These are phyloP conservation scores for Sarocladiaceae sp. DNA, from an alignment of 2,329 filamentous ascomycete species.

Conservation along the genomic window DNA sequence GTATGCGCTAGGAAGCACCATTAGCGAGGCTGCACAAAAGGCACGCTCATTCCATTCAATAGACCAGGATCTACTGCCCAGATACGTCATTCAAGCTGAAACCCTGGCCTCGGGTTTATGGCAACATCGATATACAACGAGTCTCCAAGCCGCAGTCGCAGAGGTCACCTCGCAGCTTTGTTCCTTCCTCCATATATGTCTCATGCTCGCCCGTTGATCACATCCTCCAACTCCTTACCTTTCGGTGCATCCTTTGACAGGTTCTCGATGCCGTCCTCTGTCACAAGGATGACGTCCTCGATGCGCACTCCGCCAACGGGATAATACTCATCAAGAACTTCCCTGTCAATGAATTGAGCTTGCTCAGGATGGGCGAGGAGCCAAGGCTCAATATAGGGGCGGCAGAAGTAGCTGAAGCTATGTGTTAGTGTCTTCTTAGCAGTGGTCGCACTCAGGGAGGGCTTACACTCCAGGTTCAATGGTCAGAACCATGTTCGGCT, in stretches of 20 bases:
- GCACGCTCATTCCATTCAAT: too few relatives aligned
- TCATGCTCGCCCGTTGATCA: slow-evolving; percentile 39
- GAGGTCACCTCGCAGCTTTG: too few relatives aligned
- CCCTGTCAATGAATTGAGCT: slow-evolving; percentile 57
- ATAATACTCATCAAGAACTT: slow-evolving; percentile 63
- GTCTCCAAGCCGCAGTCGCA: too few relatives aligned
- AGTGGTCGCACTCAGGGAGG: background rate
- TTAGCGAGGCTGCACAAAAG: too few relatives aligned
- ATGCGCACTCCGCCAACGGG: slow-evolving; percentile 83
- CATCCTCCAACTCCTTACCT: slow-evolving; percentile 59
- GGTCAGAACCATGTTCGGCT: slow-evolving; percentile 64
- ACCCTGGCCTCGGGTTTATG: too few relatives aligned
- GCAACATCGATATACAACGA: too few relatives aligned
- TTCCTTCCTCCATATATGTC: too few relatives aligned
- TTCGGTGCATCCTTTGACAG: slow-evolving; percentile 70
- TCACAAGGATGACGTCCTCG: slow-evolving; percentile 84
- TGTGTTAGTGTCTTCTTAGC: background rate
- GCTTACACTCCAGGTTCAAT: slow-evolving; percentile 68
- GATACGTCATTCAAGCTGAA: too few relatives aligned
- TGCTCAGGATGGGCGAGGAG: slow-evolving; percentile 54
- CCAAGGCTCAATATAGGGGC: slow-evolving; percentile 64
- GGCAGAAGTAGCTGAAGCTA: slow-evolving; percentile 60
- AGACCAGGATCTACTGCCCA: too few relatives aligned
- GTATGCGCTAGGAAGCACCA: too few relatives aligned
- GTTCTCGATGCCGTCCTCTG: slow-evolving; percentile 72